Percentiles rank a stretch among this genome's conserved stretches.
phyloP scores from a whole-genome alignment of 805 yeast species.

The Saccharomycopsis sp. region DNA sequence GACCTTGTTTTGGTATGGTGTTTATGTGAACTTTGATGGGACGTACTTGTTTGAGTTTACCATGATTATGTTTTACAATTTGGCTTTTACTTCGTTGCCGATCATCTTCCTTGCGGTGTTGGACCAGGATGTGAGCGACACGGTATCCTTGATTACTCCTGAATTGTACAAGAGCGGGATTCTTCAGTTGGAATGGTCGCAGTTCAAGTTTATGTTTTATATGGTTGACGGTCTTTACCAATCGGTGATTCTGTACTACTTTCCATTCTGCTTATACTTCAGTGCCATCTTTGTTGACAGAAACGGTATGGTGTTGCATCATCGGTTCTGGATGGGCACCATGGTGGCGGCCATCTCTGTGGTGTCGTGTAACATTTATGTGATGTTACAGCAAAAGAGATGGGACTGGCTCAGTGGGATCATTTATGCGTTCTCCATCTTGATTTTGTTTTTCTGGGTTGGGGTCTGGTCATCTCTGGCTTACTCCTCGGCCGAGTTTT shows the following conservation, averaged over 20 bases:
- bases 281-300: slow-evolving; percentile 33
- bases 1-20: slow-evolving; percentile 71
- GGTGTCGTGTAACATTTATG: slow-evolving; percentile 55
- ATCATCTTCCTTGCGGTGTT: slow-evolving; percentile 62
- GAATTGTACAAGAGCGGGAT: slow-evolving; percentile 64
- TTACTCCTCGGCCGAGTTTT: slow-evolving; percentile 50
- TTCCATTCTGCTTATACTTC: slow-evolving; percentile 51
- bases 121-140: slow-evolving; percentile 68
- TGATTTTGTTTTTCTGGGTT: slow-evolving; percentile 64
- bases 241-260: slow-evolving; percentile 58
- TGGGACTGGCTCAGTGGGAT: slow-evolving; percentile 69
- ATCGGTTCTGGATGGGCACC: slow-evolving; percentile 65
- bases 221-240: slow-evolving; percentile 67
- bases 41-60: slow-evolving; percentile 72
- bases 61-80: slow-evolving; percentile 65
- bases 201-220: slow-evolving; percentile 48
- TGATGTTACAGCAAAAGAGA: slow-evolving; percentile 56
- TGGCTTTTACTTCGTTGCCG: slow-evolving; percentile 75
- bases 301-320: slow-evolving; percentile 50
- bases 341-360: slow-evolving; percentile 53
- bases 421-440: slow-evolving; percentile 43
- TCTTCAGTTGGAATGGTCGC: slow-evolving; percentile 53
- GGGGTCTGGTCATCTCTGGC: slow-evolving; percentile 62
- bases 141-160: slow-evolving; percentile 58
- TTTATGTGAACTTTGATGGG: slow-evolving; percentile 62